Conservation (phyloP, 225 moss, liverwort and hornwort genomes). For the Sphagnum contortum region DNA sequence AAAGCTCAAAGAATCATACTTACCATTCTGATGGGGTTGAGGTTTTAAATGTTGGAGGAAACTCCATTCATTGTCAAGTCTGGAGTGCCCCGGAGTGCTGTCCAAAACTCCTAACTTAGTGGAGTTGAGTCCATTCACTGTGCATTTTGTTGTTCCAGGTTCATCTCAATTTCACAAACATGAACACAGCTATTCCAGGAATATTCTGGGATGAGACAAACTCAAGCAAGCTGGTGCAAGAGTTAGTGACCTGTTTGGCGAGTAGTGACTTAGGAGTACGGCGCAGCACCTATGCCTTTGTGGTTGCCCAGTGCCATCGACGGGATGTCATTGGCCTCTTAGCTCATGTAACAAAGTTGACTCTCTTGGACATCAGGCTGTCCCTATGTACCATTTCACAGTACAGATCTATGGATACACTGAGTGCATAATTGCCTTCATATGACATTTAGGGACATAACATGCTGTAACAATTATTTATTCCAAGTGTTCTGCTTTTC, state of each 20-base stretch:
- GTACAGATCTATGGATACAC: no score
- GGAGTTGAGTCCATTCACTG: no score
- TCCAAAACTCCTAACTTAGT: no score
- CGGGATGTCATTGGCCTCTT: constrained; percentile 22
- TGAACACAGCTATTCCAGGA: constrained; percentile 12
- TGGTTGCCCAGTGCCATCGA: constrained; percentile 37
- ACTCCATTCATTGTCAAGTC: no score
- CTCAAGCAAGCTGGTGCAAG: constrained; percentile 24
- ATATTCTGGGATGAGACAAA: constrained; percentile 25
- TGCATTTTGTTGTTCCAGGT: constrained; percentile 10
- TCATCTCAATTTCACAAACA: constrained; percentile 25
- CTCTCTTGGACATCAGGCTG: neutral
- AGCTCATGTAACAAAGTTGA: constrained; percentile 16
- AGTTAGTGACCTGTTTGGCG: constrained; percentile 28
- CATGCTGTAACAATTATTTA: no score
- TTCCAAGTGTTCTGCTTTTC: neutral
- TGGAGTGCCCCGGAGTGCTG: no score
- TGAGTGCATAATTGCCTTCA: no score
- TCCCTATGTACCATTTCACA: no score
- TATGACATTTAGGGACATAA: no score
- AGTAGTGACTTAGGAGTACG: constrained; percentile 34
- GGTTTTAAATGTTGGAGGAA: no score
- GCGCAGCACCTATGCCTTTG: constrained; percentile 30
- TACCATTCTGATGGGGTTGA: no score
- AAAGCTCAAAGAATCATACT: no score